Percentiles rank a stretch among this genome's conserved stretches.
Evolutionary conservation across 116 monocot genomes (phyloP).

Genomic region (Papilionanthe hybrid): DNA sequence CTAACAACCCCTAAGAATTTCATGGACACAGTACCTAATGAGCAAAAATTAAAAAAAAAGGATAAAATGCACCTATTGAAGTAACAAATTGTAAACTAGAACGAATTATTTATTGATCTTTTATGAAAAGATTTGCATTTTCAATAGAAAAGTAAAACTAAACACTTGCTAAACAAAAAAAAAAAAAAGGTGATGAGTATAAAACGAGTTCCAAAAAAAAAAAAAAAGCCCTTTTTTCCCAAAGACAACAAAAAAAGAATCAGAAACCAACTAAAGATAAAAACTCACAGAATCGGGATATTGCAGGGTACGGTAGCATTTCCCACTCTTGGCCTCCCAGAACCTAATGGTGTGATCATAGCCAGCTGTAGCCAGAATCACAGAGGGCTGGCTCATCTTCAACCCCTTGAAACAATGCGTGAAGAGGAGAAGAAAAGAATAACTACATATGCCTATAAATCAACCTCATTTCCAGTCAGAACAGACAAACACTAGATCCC

Average conservation of each 20-base stretch:
- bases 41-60: too few relatives aligned
- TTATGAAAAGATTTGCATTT: too few relatives aligned
- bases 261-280: neutral
- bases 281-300: slow-evolving; percentile 49
- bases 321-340: slow-evolving; percentile 63
- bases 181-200: too few relatives aligned
- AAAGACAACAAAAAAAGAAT: neutral
- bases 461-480: neutral
- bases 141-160: too few relatives aligned
- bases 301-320: slow-evolving; percentile 56
- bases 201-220: too few relatives aligned
- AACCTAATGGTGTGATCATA: slow-evolving; percentile 64
- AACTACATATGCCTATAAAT: neutral
- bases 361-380: slow-evolving; percentile 53
- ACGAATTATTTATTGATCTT: too few relatives aligned
- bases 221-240: too few relatives aligned
- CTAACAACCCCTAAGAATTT: too few relatives aligned
- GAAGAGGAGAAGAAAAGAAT: neutral
- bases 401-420: neutral
- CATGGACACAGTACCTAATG: too few relatives aligned
- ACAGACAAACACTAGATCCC: neutral
- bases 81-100: too few relatives aligned
- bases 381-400: slow-evolving; percentile 48
- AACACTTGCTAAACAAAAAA: too few relatives aligned
- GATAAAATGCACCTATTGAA: too few relatives aligned